Percentiles rank a stretch among this genome's conserved stretches.
These are phyloP conservation scores for Aegilops tauschii DNA, from an alignment of 176 grass and related monocot genomes.

Conservation along the genomic window DNA sequence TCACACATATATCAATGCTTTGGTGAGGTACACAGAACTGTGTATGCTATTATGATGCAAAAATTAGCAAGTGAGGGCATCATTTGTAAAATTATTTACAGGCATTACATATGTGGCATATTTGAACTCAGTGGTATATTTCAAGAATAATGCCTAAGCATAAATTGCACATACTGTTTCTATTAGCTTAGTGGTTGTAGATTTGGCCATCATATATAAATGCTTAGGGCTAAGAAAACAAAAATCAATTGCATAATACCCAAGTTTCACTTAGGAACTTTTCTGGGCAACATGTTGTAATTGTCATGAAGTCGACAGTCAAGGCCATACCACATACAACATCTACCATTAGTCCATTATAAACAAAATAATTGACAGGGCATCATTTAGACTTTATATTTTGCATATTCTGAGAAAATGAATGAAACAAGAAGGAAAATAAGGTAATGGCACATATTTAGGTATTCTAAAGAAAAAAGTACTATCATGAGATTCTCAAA, in stretches of 20 bases:
- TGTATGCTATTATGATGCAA: neutral
- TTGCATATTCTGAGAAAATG: neutral
- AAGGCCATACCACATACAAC: neutral
- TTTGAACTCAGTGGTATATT: neutral
- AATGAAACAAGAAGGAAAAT: neutral
- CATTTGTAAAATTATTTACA: neutral
- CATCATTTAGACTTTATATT: neutral
- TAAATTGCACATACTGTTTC: neutral
- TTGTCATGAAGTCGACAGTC: neutral
- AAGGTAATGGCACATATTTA: neutral
- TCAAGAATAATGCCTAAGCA: neutral
- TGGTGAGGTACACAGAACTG: neutral
- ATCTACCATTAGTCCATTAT: neutral
- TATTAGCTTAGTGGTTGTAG: neutral
- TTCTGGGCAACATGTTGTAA: neutral
- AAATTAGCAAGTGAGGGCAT: neutral
- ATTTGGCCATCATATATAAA: neutral
- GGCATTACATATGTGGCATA: neutral
- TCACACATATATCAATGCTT: neutral
- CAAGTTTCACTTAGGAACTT: conserved; percentile 12
- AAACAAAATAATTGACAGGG: neutral
- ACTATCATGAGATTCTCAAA: neutral
- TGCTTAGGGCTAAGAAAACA: neutral
- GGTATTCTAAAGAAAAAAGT: neutral
- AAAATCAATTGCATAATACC: neutral